Conservation (phyloP, 2,329 filamentous ascomycete species). For the Pseudopyrenochaeta lycopersici region DNA sequence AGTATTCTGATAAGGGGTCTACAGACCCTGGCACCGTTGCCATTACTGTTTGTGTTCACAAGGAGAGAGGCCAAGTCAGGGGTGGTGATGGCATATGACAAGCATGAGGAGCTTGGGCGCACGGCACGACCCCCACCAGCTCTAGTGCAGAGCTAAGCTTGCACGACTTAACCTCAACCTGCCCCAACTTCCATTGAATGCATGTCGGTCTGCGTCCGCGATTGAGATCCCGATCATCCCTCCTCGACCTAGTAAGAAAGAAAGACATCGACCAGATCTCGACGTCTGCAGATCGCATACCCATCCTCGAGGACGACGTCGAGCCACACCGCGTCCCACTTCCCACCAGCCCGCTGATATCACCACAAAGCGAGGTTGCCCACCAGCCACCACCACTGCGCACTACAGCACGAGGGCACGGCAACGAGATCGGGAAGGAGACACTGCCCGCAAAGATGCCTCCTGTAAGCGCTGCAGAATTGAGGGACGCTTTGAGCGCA, state of each 20-base stretch:
- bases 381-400: conserved; percentile 32
- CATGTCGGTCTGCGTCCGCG: conserved; percentile 65
- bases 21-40: too few species aligned
- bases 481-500: conserved; percentile 7
- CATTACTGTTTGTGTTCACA: too few species aligned
- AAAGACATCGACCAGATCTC: conserved; percentile 59
- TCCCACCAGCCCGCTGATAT: conserved; percentile 44
- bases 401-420: conserved; percentile 29
- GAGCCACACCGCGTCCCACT: conserved; percentile 45
- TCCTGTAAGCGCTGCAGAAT: conserved; percentile 42
- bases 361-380: conserved; percentile 37
- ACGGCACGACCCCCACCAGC: conserved; percentile 18
- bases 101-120: conserved; percentile 8
- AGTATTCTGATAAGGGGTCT: too few species aligned
- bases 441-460: conserved; percentile 43
- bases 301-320: conserved; percentile 36
- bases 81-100: conserved; percentile 15
- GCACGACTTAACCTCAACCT: conserved; percentile 26
- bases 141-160: conserved; percentile 18
- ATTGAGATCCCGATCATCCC: conserved; percentile 67
- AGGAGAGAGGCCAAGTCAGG: too few species aligned
- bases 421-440: conserved; percentile 18
- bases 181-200: conserved; percentile 53
- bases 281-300: conserved; percentile 35
- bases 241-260: conserved; percentile 68